Conservation (phyloP, 1,139 yeast species). For the Lodderomyces theae region DNA sequence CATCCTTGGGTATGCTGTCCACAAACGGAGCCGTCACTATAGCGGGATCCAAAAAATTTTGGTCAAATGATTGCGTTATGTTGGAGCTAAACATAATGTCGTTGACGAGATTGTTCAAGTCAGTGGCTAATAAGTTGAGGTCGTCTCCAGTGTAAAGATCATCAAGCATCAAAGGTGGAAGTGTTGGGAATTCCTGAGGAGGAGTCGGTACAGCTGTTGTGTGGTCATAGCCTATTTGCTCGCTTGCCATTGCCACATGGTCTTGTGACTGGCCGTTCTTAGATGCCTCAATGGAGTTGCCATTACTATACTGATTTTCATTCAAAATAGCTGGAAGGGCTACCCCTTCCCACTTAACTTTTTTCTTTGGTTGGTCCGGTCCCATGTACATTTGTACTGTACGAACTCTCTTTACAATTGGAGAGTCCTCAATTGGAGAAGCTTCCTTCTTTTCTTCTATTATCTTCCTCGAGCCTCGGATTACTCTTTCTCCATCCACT, state of each 20-base stretch:
- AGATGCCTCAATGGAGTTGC: too few species aligned
- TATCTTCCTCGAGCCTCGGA: slow-evolving; percentile 15
- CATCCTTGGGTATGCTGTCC: slow-evolving; percentile 23
- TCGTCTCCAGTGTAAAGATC: slow-evolving; percentile 23
- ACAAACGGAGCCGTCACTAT: slow-evolving; percentile 2
- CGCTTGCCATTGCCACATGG: too few species aligned
- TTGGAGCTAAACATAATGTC: slow-evolving; percentile 30
- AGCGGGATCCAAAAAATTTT: slow-evolving; percentile 5
- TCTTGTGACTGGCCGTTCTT: too few species aligned
- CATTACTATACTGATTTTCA: too few species aligned
- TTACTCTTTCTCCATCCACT: slow-evolving; percentile 31
- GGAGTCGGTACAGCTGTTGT: not conserved
- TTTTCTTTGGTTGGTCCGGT: not conserved
- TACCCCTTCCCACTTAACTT: not conserved
- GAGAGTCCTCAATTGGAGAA: not conserved
- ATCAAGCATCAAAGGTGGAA: not conserved
- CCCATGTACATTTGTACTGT: slow-evolving; percentile 1
- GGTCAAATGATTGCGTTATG: slow-evolving; percentile 7
- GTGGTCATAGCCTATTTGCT: not conserved
- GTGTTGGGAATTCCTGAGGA: not conserved
- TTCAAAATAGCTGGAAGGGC: too few species aligned
- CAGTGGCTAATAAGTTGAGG: slow-evolving; percentile 30
- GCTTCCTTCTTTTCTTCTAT: not conserved
- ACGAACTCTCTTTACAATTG: not conserved
- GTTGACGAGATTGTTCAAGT: slow-evolving; percentile 32